A percentile compares a stretch with the other conserved stretches of the same genome.
These are phyloP conservation scores for Aspergillus leporis DNA, from an alignment of 495 filamentous ascomycete genomes.

Conservation along the genomic window DNA sequence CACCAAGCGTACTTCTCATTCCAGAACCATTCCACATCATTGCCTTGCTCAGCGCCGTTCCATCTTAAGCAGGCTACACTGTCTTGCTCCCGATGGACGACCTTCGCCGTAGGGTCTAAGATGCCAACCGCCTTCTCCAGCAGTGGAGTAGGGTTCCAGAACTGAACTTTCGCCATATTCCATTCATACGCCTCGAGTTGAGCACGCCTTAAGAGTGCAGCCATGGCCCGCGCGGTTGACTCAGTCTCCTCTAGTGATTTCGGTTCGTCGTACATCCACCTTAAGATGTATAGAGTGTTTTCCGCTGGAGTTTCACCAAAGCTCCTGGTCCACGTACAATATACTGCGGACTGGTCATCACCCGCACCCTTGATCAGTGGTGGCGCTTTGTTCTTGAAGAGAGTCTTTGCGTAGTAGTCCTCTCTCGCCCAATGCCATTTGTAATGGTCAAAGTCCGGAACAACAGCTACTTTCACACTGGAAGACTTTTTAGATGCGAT, in stretches of 20 bases:
- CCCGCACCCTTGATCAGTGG: slow-evolving; percentile 72
- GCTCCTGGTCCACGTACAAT: slow-evolving; percentile 79
- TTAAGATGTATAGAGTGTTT: slow-evolving; percentile 76
- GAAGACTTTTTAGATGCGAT: slow-evolving; percentile 32
- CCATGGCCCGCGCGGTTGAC: slow-evolving; percentile 44
- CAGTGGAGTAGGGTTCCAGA: slow-evolving; percentile 65
- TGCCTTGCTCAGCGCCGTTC: slow-evolving; percentile 52
- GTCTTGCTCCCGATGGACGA: slow-evolving; percentile 60
- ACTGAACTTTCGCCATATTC: slow-evolving; percentile 58
- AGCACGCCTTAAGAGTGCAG: slow-evolving; percentile 52
- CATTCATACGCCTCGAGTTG: slow-evolving; percentile 57
- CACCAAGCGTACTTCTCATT: slow-evolving; percentile 98
- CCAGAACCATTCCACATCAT: slow-evolving; percentile 75
- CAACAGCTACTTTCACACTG: slow-evolving; percentile 58
- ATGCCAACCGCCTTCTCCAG: slow-evolving; percentile 59
- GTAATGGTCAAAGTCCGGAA: slow-evolving; percentile 72
- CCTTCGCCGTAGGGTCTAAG: slow-evolving; percentile 45
- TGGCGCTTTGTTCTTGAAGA: slow-evolving; percentile 34
- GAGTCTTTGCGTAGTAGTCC: slow-evolving; percentile 69
- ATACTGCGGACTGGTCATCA: slow-evolving; percentile 55
- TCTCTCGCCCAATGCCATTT: slow-evolving; percentile 87
- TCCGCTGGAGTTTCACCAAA: slow-evolving; percentile 57
- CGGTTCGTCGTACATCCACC: slow-evolving; percentile 68
- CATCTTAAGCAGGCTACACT: slow-evolving; percentile 67
- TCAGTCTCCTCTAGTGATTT: slow-evolving; percentile 40